A percentile compares a stretch with the other conserved stretches of the same genome.
Evolutionary conservation across 1,284 basidiomycete species (phyloP).

Genomic region (Ceratobasidium sp.): DNA sequence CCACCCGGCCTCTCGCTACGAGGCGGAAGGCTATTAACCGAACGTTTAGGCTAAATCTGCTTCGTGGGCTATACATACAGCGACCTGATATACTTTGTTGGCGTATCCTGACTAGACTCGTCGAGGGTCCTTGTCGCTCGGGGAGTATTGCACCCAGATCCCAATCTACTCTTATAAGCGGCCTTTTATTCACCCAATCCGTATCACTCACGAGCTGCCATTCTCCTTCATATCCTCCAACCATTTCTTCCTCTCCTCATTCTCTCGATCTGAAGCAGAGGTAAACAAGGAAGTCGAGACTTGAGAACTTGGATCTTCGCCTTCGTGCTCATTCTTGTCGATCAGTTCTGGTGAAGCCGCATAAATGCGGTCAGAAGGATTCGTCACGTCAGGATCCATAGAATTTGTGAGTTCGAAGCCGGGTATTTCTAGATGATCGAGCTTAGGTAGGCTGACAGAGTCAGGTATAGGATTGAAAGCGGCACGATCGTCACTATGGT

Average conservation of each 20-base stretch:
- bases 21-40: too few species aligned
- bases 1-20: too few species aligned
- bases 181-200: neutral
- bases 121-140: neutral
- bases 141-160: neutral
- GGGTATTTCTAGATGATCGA: neutral
- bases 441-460: neutral
- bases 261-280: neutral
- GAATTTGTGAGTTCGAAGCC: neutral
- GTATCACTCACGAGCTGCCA: neutral
- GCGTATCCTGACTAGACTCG: neutral
- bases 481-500: neutral
- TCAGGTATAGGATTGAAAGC: too few species aligned
- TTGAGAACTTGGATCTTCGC: neutral
- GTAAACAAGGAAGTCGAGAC: conserved; percentile 1
- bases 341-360: neutral
- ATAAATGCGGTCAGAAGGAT: neutral
- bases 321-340: neutral
- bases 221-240: neutral
- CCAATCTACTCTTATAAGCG: neutral
- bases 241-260: neutral
- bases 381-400: neutral
- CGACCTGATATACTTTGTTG: neutral
- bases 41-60: too few species aligned
- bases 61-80: too few species aligned